Base-by-base conservation (phyloP, 495 filamentous ascomycete species). In the Hypoxylon subgilvum region DNA sequence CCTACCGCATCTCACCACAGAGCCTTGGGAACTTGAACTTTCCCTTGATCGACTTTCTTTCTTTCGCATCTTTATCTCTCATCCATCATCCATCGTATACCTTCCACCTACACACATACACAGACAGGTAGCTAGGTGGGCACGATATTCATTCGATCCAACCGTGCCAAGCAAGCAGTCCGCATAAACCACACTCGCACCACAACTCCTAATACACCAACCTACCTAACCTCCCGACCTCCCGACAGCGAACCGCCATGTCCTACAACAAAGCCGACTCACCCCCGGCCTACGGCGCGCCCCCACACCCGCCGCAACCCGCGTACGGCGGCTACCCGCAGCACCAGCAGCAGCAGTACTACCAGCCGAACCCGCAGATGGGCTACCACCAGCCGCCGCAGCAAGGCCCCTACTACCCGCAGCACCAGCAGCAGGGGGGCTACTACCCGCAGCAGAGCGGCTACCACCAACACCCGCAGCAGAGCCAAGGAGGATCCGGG, bases 301-400 rank as follows among this genome's bases (percentile, higher is more conserved):
- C 55, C 12, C 68, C 60, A 21, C 72, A 71, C 49, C 45, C 40
- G 1, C 70, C 72, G 2, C 70, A 66, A 38, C 40, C 67, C 25
- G 45, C 67, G 18, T 73, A 73, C 55, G 44, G 46, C n/a, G 62
- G 45, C 42, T 58, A 64, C 53, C 45, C 41, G 19, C 61, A 58
- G 27, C 56, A 58, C 9, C 47, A 56, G 5, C 27, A 5, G 5
- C 27, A 30, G 5, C 27, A 49, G 35, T 70, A 76, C 58, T 77
- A 79, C 67, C 66, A 69, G 49, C 64, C 62, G 6, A 57, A 60
- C 13, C 74, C 70, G 31, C 67, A 67, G 53, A 79, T 79, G 76
- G 71, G 71, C 43, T 77, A 77, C 66, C 66, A 70, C 44, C 69
- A 66, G 40, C 74, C 70, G 28, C 57, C 51, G 8, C 58, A 44